Evolutionary conservation across 2,329 filamentous ascomycete species (phyloP), one percentile per base, ranked within the genome.

Genomic region (Aureobasidium sp.): DNA sequence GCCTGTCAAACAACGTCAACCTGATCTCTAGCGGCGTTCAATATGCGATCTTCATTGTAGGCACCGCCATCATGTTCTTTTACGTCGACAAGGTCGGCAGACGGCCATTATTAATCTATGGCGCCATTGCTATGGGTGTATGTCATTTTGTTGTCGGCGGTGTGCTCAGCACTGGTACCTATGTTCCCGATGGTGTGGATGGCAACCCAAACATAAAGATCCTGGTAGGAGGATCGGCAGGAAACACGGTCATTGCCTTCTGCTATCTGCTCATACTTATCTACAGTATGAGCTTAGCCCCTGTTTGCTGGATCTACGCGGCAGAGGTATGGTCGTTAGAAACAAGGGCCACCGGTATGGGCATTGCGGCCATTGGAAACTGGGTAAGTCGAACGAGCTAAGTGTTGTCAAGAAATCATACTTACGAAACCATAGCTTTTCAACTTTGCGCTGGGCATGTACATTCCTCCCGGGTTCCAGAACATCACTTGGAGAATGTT

Each of bases 201-300:
- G 76, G 75, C 52, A 76, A 82, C 63, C 65, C 70, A n/a, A 85
- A 84, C 67, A 78, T 85, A 20, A 72, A 80, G 57, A 81, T 86
- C 66, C 69, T 72, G 56, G 82, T 86, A 3, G 73, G 69, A 0
- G 84, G 82, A 20, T 64, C 76, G 0, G 77, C 82, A 13, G 82
- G 85, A 24, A 80, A 87, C 68, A 81, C 81, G 1, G 82, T 88
- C 61, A 88, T 88, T 65, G 82, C 83, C 24, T 87, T 87, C 67
- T 84, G 81, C 55, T 87, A 87, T 70, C 77, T 87, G 17, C 79
- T 87, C 63, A 83, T 87, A 68, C 79, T 86, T 66, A 77, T 85
- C 65, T 87, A 87, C 69, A 81, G 83, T 1, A 75, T 86, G n/a
- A 87, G 84, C 0, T 78, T 46, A 7, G 43, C 43, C 1, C 43